Percentiles rank a stretch among this genome's conserved stretches.
Evolutionary conservation across 1,284 basidiomycete species (phyloP).

Genomic region (Jaminaea rosea): DNA sequence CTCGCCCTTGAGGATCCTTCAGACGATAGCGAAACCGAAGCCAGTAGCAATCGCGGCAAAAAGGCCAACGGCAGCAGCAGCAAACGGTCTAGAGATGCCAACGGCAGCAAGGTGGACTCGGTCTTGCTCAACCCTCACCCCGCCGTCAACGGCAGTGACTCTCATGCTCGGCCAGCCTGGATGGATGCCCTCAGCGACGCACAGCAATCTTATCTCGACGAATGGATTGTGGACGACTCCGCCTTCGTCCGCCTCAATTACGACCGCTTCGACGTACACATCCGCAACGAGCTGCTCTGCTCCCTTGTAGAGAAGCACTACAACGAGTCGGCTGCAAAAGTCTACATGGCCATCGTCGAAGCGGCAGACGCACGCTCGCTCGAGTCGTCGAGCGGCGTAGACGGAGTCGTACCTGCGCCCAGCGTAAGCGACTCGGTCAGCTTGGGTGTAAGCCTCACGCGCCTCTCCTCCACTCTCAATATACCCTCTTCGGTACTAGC

Average conservation of each 20-base stretch:
- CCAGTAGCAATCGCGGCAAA: neutral
- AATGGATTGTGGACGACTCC: conserved; percentile 53
- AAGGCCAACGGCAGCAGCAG: conserved; percentile 11
- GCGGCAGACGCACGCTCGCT: conserved; percentile 1
- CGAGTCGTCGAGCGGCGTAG: too few relatives aligned
- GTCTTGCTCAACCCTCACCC: conserved; percentile 16
- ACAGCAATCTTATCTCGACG: neutral
- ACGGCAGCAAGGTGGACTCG: conserved; percentile 15
- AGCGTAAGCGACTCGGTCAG: conserved; percentile 2
- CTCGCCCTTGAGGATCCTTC: neutral
- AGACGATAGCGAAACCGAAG: too few relatives aligned
- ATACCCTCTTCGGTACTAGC: too few relatives aligned
- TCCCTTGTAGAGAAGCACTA: conserved; percentile 5
- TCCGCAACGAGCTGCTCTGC: conserved; percentile 67
- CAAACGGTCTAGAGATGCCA: conserved; percentile 17
- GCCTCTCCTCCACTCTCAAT: too few relatives aligned
- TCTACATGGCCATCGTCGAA: neutral
- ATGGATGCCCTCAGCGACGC: neutral
- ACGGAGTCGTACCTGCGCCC: neutral
- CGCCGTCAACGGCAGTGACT: neutral
- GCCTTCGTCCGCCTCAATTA: conserved; percentile 77
- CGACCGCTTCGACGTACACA: conserved; percentile 75
- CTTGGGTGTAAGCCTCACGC: neutral
- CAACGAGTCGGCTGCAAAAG: neutral
- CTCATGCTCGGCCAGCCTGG: conserved; percentile 1